Evolutionary conservation across 1,284 basidiomycete genomes (phyloP), one percentile per base, ranked within the genome.

Genomic region (Lentinus polychrous): DNA sequence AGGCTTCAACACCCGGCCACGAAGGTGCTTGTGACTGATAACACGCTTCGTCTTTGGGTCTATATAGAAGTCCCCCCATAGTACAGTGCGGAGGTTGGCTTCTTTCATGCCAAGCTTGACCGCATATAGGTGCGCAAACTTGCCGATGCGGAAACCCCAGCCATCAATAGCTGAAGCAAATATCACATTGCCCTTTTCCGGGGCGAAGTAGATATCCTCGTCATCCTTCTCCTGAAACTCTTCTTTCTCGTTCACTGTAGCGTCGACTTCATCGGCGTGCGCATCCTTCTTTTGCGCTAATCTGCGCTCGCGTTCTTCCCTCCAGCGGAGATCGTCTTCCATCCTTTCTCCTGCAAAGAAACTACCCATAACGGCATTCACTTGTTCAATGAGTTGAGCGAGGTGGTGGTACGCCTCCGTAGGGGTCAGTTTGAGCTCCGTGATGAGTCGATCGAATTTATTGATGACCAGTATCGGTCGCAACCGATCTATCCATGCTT

Each of bases 1-100:
- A n/a, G 94, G 93, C 70, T 98, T 99, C 60, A 99, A 70, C 27
- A 79, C 75, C 20, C 93, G 80, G 15, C 91, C 91, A 53, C 81
- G 82, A 49, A 95, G 76, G 66, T 94, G 90, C 67, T 95, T 96
- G 63, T 93, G 76, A 55, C 86, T 90, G 60, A 99, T 86, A 18
- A 98, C 90, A 52, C 85, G 79, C 70, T 97, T 99, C 44, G 89
- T 88, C 73, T 98, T 99, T 0, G 95, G 91, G 64, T 99, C 96
- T 49, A 99, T 76, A 70, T 90, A 99, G 66, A 87, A 99, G 66
- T 99, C 94, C 1, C 96, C 96, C 96, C 96, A 99, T 1, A 99
- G 73, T 6, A 94, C 92, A 49, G 82, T 79, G 48, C 91, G 79
- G 36, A 99, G 72, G 60, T 91, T 95, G 1, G 73, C 72, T 66